phyloP scores from a whole-genome alignment of 2,329 filamentous ascomycete species.

The Paecilomyces sp. region DNA sequence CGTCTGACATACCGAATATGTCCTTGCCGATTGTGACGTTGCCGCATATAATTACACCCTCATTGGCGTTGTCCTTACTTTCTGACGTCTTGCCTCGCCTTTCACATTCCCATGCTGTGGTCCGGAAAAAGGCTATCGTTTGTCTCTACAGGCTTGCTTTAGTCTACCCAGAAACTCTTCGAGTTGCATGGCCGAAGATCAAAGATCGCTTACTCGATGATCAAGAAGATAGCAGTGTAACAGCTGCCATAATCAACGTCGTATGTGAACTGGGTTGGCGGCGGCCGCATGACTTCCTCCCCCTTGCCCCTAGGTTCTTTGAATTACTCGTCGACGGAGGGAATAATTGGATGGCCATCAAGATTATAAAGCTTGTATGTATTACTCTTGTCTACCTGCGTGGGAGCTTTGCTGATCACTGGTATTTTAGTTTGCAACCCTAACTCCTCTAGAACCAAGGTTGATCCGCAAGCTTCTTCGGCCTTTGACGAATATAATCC shows the following conservation, averaged over 20 bases:
- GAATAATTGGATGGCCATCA: constrained; percentile 99
- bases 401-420: constrained; percentile 14
- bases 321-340: constrained; percentile 84
- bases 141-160: constrained; percentile 88
- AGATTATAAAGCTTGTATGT: constrained; percentile 87
- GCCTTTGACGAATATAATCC: constrained; percentile 85
- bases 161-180: constrained; percentile 91
- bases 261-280: constrained; percentile 94
- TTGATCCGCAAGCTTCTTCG: constrained; percentile 86
- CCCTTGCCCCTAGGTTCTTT: constrained; percentile 83
- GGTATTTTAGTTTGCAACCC: constrained; percentile 70
- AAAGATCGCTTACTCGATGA: constrained; percentile 90
- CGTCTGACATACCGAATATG: constrained; percentile 65
- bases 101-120: constrained; percentile 73
- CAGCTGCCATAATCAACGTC: constrained; percentile 92
- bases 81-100: constrained; percentile 80
- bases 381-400: not conserved
- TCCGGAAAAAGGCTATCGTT: constrained; percentile 93
- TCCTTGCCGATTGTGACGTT: constrained; percentile 80
- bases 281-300: constrained; percentile 85
- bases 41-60: constrained; percentile 91
- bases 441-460: constrained; percentile 87
- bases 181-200: constrained; percentile 93
- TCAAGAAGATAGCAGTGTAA: constrained; percentile 84
- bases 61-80: constrained; percentile 81